Evolutionary conservation across 345 rosid species (phyloP), one percentile per base, ranked within the genome.

Genomic region (Populus euphratica): DNA sequence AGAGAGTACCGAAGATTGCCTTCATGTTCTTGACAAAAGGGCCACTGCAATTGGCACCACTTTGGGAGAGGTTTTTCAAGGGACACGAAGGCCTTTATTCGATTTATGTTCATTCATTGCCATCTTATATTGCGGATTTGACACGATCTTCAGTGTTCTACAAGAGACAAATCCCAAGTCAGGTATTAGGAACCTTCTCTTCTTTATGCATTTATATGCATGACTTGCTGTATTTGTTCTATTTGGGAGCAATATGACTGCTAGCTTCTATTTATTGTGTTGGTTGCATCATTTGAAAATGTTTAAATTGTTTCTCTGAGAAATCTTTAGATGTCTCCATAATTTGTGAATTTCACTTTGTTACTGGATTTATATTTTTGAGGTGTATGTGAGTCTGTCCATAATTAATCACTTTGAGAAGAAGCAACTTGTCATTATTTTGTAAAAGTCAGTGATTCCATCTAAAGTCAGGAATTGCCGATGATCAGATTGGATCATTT

Each of bases 11-110:
- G 54, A 96, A 92, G 81, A 77, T 96, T 74, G 98, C 99, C 59
- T 96, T 96, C 86, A 91, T 93, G 98, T 96, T 96, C 88, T 86
- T 96, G 80, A 83, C 93, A 8, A 92, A 93, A 78, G 98, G 99
- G 47, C 90, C 93, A 54, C 82, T 96, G 89, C 97, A 97, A 8
- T 80, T 96, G 81, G 92, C 91, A 69, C 93, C 97, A 27, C 92
- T 96, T 16, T 96, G 98, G 99, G 96, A 96, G 79, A 89, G 79
- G 85, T 96, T 93, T 86, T 89, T 93, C 81, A 79, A 89, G 69
- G 97, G 92, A 25, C 85, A 90, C 54, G 83, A 91, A 73, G 90
- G 84, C 82, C 86, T 76, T 64, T 96, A 81, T 77, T 89, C 97
- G 0, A 85, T 92, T 66, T 93, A 96, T 86, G 80, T 93, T 79